phyloP scores from a whole-genome alignment of 768 basidiomycete species.

The Suillus occidentalis region DNA sequence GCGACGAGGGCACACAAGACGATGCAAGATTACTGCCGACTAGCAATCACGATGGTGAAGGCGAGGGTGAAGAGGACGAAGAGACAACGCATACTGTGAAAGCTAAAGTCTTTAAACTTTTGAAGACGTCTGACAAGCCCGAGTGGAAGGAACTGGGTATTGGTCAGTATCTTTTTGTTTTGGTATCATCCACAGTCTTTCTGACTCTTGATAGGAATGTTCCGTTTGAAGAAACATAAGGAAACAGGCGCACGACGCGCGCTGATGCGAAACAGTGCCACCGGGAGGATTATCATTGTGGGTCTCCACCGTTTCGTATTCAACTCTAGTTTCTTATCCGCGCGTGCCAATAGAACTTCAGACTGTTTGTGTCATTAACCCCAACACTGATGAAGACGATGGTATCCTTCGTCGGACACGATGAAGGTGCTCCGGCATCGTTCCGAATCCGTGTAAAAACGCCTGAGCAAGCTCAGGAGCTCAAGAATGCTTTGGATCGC shows the following conservation, averaged over 20 bases:
- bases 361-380: conserved; percentile 58
- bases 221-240: conserved; percentile 76
- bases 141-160: conserved; percentile 70
- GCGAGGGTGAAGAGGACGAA: conserved; percentile 82
- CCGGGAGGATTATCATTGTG: conserved; percentile 75
- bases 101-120: conserved; percentile 63
- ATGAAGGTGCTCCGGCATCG: conserved; percentile 51
- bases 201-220: conserved; percentile 46
- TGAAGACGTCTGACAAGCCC: conserved; percentile 44
- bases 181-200: background rate
- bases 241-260: conserved; percentile 56
- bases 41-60: conserved; percentile 61
- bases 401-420: conserved; percentile 71
- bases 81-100: conserved; percentile 59
- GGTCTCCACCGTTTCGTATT: conserved; percentile 27
- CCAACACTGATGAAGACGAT: conserved; percentile 51
- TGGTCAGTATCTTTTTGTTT: conserved; percentile 43
- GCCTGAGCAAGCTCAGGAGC: conserved; percentile 53
- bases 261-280: conserved; percentile 69
- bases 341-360: conserved; percentile 63
- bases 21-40: conserved; percentile 21
- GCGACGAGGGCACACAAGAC: conserved; percentile 24
- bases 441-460: conserved; percentile 64
- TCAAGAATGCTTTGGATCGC: conserved; percentile 60
- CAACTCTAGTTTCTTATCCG: conserved; percentile 1